Evolutionary conservation across 139 green algal species (phyloP).

Genomic region (Tetradesmus lagerheimii): DNA sequence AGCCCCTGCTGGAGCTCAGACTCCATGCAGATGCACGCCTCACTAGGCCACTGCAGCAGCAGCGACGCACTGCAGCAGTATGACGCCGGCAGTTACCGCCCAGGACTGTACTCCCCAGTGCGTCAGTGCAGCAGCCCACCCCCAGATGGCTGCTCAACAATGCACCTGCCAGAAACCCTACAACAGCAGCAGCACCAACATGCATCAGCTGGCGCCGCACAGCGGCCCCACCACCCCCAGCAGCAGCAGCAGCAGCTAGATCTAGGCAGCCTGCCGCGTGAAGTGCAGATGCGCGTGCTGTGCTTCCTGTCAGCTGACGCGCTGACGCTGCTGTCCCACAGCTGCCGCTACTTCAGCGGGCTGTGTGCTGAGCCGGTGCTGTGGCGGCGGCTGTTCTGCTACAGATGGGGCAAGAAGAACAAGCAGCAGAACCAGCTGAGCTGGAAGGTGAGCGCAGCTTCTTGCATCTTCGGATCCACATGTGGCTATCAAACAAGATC

Average conservation of each 20-base stretch:
- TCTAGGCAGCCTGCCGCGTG: conserved; percentile 11
- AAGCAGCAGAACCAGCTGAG: conserved; percentile 9
- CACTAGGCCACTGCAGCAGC: background rate
- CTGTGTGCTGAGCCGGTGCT: conserved; percentile 46
- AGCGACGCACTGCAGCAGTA: background rate
- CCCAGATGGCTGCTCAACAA: background rate
- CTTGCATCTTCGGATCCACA: no score
- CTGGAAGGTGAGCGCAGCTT: conserved; percentile 50
- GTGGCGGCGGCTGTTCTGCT: conserved; percentile 58
- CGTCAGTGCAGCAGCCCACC: background rate
- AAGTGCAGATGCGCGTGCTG: conserved; percentile 59
- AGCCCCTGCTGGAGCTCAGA: conserved; percentile 6
- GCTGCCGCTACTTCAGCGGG: background rate
- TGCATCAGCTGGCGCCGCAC: background rate
- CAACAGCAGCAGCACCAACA: conserved; percentile 2
- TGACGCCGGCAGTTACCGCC: background rate
- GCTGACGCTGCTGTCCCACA: conserved; percentile 21
- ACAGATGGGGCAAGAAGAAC: conserved; percentile 49
- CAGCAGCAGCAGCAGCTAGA: background rate
- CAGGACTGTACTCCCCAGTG: background rate
- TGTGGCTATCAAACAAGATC: no score
- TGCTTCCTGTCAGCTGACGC: conserved; percentile 58
- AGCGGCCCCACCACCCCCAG: background rate
- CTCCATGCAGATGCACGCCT: conserved; percentile 22
- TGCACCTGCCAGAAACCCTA: background rate